Evolutionary conservation across 495 filamentous ascomycete genomes (phyloP), one percentile per base, ranked within the genome.

Genomic region (Penicillium parvum): DNA sequence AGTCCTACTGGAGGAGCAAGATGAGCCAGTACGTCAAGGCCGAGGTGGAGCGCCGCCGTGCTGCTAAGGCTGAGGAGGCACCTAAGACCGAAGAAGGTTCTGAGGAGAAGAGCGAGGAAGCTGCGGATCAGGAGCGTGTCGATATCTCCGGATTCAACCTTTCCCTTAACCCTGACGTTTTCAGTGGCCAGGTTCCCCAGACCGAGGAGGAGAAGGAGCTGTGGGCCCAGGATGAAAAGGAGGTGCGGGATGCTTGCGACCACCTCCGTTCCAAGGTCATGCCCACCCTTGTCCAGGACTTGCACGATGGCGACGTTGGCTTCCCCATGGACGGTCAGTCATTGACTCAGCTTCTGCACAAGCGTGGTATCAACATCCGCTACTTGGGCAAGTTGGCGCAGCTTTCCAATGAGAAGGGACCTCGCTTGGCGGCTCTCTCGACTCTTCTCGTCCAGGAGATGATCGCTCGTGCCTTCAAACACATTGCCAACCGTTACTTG

Each of bases 271-370:
- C 81, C 32, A 81, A 79, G 37, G 73, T 86, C 34, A 83, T 99
- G 43, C 88, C 88, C 17, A 73, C 77, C 26, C 61, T 88, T 32
- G 72, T 95, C 37, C 77, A 82, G 52, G 90, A 97, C 50, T 79
- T 97, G 32, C 84, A 85, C 58, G 86, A 95, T 53, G 87, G 89
- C 7, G 94, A 99, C 48, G 82, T 96, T 35, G 88, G 90, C 47
- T 96, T 96, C 73, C 94, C 94, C 26, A 96, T 97, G 89, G 94
- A 99, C 57, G 94, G 94, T 28, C 79, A 86, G 52, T 96, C 90
- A 17, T 74, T 99, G 43, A 88, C 82, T 47, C 79, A 82, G 49
- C 78, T 96, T 29, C 78, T 99, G 71, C 94, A 99, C 70, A 95
- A 95, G 69, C 88, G 94, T 23, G 94, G 94, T 63, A 86, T 99